phyloP scores from a whole-genome alignment of 1,139 yeast genomes.

The Pichia sp. region DNA sequence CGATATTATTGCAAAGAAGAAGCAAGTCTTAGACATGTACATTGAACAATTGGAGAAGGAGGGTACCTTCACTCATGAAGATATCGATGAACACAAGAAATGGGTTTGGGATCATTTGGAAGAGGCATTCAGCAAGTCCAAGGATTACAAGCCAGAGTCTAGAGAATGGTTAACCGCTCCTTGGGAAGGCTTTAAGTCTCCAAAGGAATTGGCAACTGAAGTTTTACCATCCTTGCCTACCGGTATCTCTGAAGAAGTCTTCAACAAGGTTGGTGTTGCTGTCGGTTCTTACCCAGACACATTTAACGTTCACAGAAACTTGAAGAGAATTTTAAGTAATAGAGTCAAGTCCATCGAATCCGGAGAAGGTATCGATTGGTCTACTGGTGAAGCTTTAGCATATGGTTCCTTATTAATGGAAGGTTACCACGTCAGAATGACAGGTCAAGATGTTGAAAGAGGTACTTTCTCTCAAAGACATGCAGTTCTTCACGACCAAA shows the following conservation, averaged over 20 bases:
- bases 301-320: slow-evolving; percentile 89
- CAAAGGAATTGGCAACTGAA: slow-evolving; percentile 94
- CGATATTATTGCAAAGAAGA: slow-evolving; percentile 80
- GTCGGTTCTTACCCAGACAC: slow-evolving; percentile 83
- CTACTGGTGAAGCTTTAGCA: slow-evolving; percentile 99
- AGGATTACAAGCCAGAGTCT: slow-evolving; percentile 85
- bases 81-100: slow-evolving; percentile 90
- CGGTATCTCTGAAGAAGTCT: slow-evolving; percentile 64
- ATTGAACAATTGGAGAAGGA: slow-evolving; percentile 72
- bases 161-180: slow-evolving; percentile 99
- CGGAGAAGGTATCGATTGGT: slow-evolving; percentile 98
- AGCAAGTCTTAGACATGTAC: slow-evolving; percentile 82
- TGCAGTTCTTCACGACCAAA: slow-evolving; percentile 95
- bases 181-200: slow-evolving; percentile 99
- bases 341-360: slow-evolving; percentile 83
- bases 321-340: slow-evolving; percentile 85
- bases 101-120: slow-evolving; percentile 97
- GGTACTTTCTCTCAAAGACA: slow-evolving; percentile 99
- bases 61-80: slow-evolving; percentile 83
- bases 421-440: slow-evolving; percentile 94
- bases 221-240: slow-evolving; percentile 95
- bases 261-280: slow-evolving; percentile 71
- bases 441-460: slow-evolving; percentile 99
- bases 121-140: slow-evolving; percentile 78
- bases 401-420: slow-evolving; percentile 88